Percentiles rank a stretch among this genome's conserved stretches.
Evolutionary conservation across 2,329 filamentous ascomycete species (phyloP).

Genomic region (Cordyceps cicadae): DNA sequence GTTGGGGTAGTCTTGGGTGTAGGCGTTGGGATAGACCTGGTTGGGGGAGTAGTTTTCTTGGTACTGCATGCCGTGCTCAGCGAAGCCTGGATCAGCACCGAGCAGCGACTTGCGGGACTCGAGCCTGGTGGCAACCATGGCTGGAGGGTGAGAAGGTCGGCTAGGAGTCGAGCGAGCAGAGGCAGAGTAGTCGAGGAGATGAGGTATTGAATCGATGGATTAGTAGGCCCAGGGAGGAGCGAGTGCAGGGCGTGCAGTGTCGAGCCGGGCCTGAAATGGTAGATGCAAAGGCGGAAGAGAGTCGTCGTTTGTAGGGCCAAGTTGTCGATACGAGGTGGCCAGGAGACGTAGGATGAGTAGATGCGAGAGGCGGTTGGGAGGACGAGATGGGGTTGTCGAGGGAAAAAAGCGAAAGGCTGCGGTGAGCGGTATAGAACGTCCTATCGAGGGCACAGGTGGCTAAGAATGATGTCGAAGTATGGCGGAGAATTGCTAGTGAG

Average conservation of each 20-base stretch:
- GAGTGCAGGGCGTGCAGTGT: neutral
- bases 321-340: constrained; percentile 1
- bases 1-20: constrained; percentile 22
- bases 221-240: neutral
- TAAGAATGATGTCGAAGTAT: neutral
- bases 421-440: neutral
- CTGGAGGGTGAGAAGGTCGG: constrained; percentile 1
- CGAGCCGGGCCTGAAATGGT: neutral
- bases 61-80: constrained; percentile 23
- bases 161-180: neutral
- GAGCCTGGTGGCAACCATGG: constrained; percentile 32
- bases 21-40: constrained; percentile 19
- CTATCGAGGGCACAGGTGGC: neutral
- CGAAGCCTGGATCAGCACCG: constrained; percentile 30
- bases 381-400: neutral
- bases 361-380: neutral
- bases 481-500: neutral
- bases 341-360: neutral
- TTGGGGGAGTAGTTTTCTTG: constrained; percentile 15
- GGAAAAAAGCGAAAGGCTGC: neutral
- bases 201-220: neutral
- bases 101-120: constrained; percentile 34
- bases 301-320: neutral
- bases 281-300: neutral
- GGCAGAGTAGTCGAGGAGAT: neutral